Evolutionary conservation across 345 rosid species (phyloP), one percentile per base, ranked within the genome.

Genomic region (Cardamine chenopodiifolia): DNA sequence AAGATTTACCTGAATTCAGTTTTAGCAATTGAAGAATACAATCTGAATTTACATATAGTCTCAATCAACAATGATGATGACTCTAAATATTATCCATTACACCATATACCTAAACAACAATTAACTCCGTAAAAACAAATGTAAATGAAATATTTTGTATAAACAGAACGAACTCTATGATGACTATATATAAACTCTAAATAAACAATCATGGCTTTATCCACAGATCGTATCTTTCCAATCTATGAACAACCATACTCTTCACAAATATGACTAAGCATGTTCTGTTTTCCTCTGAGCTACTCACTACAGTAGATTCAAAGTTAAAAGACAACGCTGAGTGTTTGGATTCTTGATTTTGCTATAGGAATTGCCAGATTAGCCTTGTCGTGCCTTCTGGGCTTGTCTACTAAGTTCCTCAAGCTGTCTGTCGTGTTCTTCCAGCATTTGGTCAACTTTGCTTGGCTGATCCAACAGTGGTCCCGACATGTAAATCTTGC

Each of bases 401-500:
- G 45, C 47, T 60, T 50, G 73, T 34, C 63, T 78, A 3, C 85
- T 82, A 29, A 68, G 72, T 65, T 91, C 93, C 69, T 90, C 89
- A 44, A 94, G 74, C 75, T 80, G 83, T 5, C 82, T 81, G 45
- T 91, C 89, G 6, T 89, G 96, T 54, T 94, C 99, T 84, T 85
- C 89, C 10, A 87, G 89, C 96, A 89, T 86, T 69, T 89, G 90
- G 47, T 91, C 97, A 22, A 89, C 84, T 64, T 85, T 86, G 78
- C 85, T 81, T 13, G 97, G 84, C n/a, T 89, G 82, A 68, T 60
- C 83, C 22, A 91, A 82, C 40, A 88, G 77, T 4, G 93, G 96
- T 68, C 93, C 96, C 0, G 98, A 91, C 48, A 86, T 76, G 48
- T 85, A 94, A n/a, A 94, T 91, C 88, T 84, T 88, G 85, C 86